A percentile compares a stretch with the other conserved stretches of the same genome.
These are phyloP conservation scores for Zalerion maritima DNA, from an alignment of 495 filamentous ascomycete species.

Conservation along the genomic window DNA sequence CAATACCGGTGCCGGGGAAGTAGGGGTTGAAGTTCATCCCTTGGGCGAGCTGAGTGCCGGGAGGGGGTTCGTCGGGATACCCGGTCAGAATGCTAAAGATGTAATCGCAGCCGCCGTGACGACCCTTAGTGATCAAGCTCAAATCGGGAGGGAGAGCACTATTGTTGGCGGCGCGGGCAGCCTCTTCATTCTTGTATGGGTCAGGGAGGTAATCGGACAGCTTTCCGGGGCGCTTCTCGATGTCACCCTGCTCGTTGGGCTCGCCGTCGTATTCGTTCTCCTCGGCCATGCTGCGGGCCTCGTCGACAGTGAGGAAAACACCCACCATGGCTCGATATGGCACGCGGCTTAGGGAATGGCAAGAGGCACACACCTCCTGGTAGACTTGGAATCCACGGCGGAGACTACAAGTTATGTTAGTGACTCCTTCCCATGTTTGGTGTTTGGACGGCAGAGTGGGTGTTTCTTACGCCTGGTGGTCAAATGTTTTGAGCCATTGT, in stretches of 20 bases:
- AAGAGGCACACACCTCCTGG: conserved; percentile 93
- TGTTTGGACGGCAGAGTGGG: neutral
- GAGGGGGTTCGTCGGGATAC: conserved; percentile 91
- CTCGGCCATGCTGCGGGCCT: conserved; percentile 92
- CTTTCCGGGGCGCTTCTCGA: conserved; percentile 96
- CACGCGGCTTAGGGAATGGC: conserved; percentile 89
- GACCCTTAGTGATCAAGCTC: conserved; percentile 90
- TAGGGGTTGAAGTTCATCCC: conserved; percentile 99
- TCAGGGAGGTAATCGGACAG: conserved; percentile 89
- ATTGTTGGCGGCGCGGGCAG: conserved; percentile 93
- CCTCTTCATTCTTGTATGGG: conserved; percentile 98
- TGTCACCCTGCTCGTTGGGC: conserved; percentile 94
- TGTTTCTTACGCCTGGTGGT: conserved; percentile 75
- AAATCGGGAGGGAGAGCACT: conserved; percentile 96
- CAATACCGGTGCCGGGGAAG: conserved; percentile 98
- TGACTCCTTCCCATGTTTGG: conserved; percentile 8
- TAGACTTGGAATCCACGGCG: conserved; percentile 99
- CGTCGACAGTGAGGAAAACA: conserved; percentile 83
- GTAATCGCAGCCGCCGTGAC: conserved; percentile 97
- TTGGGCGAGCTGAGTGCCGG: conserved; percentile 62
- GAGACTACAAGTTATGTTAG: conserved; percentile 43
- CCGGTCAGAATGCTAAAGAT: conserved; percentile 95
- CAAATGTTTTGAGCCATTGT: conserved; percentile 84
- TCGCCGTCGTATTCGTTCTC: conserved; percentile 98
- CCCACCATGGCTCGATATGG: conserved; percentile 91